Percentiles rank a stretch among this genome's conserved stretches.
These are phyloP conservation scores for Podospora conica DNA, from an alignment of 495 filamentous ascomycete species.

Conservation along the genomic window DNA sequence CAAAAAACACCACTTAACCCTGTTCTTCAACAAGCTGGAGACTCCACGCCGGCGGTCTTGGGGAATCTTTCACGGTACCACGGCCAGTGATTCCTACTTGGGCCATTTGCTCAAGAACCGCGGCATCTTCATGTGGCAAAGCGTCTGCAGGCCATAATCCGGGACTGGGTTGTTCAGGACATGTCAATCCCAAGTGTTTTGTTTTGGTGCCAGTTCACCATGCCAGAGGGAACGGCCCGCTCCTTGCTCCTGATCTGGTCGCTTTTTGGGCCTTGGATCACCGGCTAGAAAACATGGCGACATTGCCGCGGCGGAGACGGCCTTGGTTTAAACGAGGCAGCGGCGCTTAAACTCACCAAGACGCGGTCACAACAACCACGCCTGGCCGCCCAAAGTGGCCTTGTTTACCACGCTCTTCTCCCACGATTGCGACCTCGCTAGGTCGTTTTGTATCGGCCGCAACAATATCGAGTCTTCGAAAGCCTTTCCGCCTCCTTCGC, in stretches of 20 bases:
- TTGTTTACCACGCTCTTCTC: constrained; percentile 16
- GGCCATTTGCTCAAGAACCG: neutral
- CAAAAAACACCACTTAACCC: neutral
- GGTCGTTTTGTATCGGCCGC: constrained; percentile 8
- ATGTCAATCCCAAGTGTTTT: neutral
- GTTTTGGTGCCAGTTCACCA: constrained; percentile 2
- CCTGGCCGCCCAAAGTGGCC: constrained; percentile 17
- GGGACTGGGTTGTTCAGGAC: neutral
- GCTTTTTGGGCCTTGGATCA: constrained; percentile 8
- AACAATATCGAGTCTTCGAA: constrained; percentile 20
- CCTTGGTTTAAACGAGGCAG: neutral
- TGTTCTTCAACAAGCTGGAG: neutral
- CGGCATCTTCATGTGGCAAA: neutral
- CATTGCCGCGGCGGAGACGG: neutral
- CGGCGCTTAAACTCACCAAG: constrained; percentile 11
- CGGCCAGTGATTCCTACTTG: neutral
- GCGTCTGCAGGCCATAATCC: neutral
- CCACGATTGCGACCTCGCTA: constrained; percentile 7
- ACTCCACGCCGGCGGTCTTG: neutral
- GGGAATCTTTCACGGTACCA: neutral
- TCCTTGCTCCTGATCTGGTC: constrained; percentile 16
- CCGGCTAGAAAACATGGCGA: constrained; percentile 8
- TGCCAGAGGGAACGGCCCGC: constrained; percentile 23
- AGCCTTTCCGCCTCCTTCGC: neutral
- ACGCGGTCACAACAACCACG: constrained; percentile 11